Conservation (phyloP, 2,329 filamentous ascomycete genomes). For the Cercospora canescens region DNA sequence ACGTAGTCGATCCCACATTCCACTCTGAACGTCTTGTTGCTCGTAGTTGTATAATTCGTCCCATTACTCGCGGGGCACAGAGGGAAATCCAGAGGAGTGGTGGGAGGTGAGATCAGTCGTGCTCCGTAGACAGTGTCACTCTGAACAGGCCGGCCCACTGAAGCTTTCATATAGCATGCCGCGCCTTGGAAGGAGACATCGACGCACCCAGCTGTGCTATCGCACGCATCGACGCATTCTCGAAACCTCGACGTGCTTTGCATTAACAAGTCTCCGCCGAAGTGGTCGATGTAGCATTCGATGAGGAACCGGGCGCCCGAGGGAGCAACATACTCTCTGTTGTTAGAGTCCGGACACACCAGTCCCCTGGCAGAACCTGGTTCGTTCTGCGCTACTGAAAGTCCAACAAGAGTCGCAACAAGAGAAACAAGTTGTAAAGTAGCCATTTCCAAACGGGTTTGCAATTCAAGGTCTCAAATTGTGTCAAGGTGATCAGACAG, state of each 20-base stretch:
- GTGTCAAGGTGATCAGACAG: background rate
- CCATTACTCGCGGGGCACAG: conserved; percentile 25
- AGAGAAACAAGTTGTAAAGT: background rate
- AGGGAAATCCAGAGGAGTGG: background rate
- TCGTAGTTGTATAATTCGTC: conserved; percentile 22
- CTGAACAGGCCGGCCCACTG: background rate
- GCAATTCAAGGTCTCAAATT: background rate
- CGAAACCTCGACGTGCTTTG: conserved; percentile 21
- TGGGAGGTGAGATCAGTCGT: background rate
- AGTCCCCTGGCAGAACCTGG: background rate
- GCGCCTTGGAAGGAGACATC: conserved; percentile 29
- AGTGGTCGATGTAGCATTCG: conserved; percentile 34
- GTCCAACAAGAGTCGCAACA: background rate
- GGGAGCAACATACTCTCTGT: conserved; percentile 23
- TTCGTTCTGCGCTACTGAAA: background rate
- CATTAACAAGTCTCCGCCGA: conserved; percentile 29
- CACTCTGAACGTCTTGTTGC: conserved; percentile 26
- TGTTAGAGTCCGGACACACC: conserved; percentile 26
- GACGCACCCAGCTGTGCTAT: conserved; percentile 23
- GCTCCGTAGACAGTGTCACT: conserved; percentile 2
- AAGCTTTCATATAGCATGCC: conserved; percentile 12
- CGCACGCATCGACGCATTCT: conserved; percentile 29
- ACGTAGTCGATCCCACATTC: conserved; percentile 32
- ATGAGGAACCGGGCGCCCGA: conserved; percentile 29
- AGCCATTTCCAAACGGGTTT: background rate